Evolutionary conservation across 305 asterid genomes (phyloP), one percentile per base, ranked within the genome.

Genomic region (Rubia peregrina): DNA sequence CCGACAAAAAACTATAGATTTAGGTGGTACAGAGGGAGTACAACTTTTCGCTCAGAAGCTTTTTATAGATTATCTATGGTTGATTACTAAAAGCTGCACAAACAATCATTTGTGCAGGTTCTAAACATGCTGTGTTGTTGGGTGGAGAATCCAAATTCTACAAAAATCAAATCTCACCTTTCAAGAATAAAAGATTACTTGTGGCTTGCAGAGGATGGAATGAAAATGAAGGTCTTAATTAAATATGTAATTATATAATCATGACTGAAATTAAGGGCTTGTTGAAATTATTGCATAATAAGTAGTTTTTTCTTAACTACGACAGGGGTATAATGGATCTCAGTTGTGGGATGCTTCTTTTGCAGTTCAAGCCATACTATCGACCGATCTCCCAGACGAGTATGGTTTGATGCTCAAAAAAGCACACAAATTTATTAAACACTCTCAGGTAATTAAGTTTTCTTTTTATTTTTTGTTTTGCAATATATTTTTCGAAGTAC

Each of bases 181-280:
- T 85, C 98, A 69, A 86, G 98, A 78, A 76, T 93, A 68, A 43
- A 85, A 68, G 98, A 93, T 85, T 93, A 85, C 79, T 66, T 93
- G 63, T 93, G 98, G 98, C 44, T 93, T 73, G 98, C 96, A 55
- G 98, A 93, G 83, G 98, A 93, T 87, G 98, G 98, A 87, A 89
- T 93, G 98, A 91, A 91, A 79, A 91, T 93, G 97, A 89, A 91
- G 98, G 98, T 92, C 66, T 41, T 10, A 21, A 61, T 41, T 14
- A 26, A 61, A 22, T 30, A 44, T 26, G 8, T 51, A 4, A 51
- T 51, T 16, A 51, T 16, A 5, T 14, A 7, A 1, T 49, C 12
- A 13, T 4, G 0, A 49, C 14, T 6, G 9, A 51, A 51, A 16
- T 51, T 46, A 1, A 11, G 13, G 4, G 9, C 17, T 10, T 44